Conservation (phyloP, 169 alveolate species). For the Babesia divergens region DNA sequence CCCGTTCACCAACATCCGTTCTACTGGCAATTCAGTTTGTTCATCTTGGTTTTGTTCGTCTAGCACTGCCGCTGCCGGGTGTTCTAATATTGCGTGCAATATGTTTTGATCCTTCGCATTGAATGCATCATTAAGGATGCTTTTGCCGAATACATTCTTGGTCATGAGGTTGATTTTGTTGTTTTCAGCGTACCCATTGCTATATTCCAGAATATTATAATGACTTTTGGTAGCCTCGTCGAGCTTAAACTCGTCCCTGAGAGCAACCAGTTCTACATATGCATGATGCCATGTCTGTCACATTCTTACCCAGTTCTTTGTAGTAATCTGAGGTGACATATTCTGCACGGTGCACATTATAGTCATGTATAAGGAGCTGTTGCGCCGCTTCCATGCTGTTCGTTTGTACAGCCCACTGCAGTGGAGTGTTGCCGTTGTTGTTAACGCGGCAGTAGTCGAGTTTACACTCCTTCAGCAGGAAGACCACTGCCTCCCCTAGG, state of each 20-base stretch:
- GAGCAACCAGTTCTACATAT: background rate
- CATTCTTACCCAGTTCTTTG: slow-evolving; percentile 27
- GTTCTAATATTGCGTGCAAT: slow-evolving; percentile 67
- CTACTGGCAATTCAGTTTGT: background rate
- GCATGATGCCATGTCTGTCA: background rate
- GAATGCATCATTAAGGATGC: slow-evolving; percentile 68
- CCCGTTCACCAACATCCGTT: background rate
- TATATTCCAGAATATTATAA: slow-evolving; percentile 7
- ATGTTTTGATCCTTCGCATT: slow-evolving; percentile 62
- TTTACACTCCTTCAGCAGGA: slow-evolving; percentile 63
- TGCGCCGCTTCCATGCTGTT: slow-evolving; percentile 64
- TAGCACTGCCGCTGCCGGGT: slow-evolving; percentile 58
- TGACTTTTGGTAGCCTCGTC: slow-evolving; percentile 8
- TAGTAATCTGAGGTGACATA: slow-evolving; percentile 26
- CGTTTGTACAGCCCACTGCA: slow-evolving; percentile 76
- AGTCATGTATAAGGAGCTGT: slow-evolving; percentile 64
- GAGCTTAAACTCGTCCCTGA: slow-evolving; percentile 7
- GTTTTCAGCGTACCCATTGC: slow-evolving; percentile 7
- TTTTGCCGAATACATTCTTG: slow-evolving; percentile 61
- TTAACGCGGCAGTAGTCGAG: slow-evolving; percentile 62
- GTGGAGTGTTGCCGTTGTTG: slow-evolving; percentile 71
- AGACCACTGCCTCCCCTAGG: slow-evolving; percentile 59
- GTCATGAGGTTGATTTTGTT: slow-evolving; percentile 48
- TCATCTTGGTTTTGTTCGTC: background rate
- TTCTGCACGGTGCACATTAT: slow-evolving; percentile 51